Conservation (phyloP, 2,329 filamentous ascomycete species). For the Ophiocordyceps camponoti-floridani region DNA sequence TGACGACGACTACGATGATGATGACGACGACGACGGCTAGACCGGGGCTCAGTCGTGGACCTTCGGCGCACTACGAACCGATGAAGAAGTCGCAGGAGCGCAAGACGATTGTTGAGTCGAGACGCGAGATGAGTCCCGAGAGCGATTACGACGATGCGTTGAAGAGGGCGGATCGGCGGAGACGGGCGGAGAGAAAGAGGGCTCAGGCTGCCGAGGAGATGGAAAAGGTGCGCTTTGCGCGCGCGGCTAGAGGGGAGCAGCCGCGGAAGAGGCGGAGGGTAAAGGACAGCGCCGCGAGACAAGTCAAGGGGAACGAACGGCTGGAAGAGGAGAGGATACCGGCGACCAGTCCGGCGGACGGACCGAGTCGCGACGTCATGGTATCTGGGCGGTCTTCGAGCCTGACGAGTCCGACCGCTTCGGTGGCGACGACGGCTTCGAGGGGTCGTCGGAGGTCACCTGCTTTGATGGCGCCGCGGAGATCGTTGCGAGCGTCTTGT, state of each 20-base stretch:
- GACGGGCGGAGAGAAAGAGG: constrained; percentile 18
- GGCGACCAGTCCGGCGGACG: constrained; percentile 17
- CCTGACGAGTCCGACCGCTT: background rate
- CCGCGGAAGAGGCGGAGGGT: constrained; percentile 4
- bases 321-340: constrained; percentile 18
- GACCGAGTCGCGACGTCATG: background rate
- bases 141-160: constrained; percentile 18
- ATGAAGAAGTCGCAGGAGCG: constrained; percentile 28
- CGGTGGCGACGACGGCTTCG: too few species aligned
- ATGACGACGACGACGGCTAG: constrained; percentile 6
- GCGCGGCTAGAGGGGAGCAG: constrained; percentile 11
- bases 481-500: background rate
- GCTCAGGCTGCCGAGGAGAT: constrained; percentile 22
- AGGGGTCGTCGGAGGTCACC: background rate
- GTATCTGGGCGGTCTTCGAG: background rate
- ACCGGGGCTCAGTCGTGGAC: constrained; percentile 10
- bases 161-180: constrained; percentile 15
- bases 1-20: constrained; percentile 6
- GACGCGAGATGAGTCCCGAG: constrained; percentile 10
- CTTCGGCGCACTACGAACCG: constrained; percentile 23
- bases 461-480: background rate
- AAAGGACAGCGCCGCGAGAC: too few species aligned
- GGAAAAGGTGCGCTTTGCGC: constrained; percentile 19
- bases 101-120: constrained; percentile 9
- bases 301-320: background rate